Conservation (phyloP, 306 rosid species). For the Datisca glomerata region DNA sequence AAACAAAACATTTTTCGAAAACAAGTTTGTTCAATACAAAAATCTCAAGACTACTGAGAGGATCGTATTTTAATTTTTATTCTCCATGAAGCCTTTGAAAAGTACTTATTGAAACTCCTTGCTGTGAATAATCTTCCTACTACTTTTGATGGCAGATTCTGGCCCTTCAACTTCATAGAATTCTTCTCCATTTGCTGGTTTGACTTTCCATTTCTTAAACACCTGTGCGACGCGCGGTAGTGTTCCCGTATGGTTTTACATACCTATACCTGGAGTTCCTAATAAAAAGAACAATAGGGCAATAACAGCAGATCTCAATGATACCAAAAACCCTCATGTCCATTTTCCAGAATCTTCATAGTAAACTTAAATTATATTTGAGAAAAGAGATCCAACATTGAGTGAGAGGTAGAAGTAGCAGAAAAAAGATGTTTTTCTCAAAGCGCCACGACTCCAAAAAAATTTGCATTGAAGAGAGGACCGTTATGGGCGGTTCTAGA, state of each 20-base stretch:
- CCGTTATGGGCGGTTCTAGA: too few relatives aligned
- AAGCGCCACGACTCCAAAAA: too few relatives aligned
- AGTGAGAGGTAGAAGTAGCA: slow-evolving; percentile 48
- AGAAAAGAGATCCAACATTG: slow-evolving; percentile 45
- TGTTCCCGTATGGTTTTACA: slow-evolving; percentile 32
- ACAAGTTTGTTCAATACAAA: too few relatives aligned
- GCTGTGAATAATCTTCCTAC: slow-evolving; percentile 42
- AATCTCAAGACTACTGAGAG: too few relatives aligned
- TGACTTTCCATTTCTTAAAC: slow-evolving; percentile 29
- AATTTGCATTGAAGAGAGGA: too few relatives aligned
- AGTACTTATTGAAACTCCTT: slow-evolving; percentile 21
- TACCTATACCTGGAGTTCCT: slow-evolving; percentile 22
- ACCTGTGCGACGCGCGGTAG: slow-evolving; percentile 34
- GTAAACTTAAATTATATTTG: slow-evolving; percentile 39
- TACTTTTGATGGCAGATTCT: slow-evolving; percentile 42
- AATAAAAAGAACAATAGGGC: slow-evolving; percentile 25
- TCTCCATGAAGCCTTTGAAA: too few relatives aligned
- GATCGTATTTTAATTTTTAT: too few relatives aligned
- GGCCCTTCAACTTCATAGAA: slow-evolving; percentile 41
- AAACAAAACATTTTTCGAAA: too few relatives aligned
- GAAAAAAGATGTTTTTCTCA: slow-evolving; percentile 33
- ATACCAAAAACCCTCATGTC: slow-evolving; percentile 33
- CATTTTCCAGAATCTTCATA: slow-evolving; percentile 38
- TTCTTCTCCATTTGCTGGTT: slow-evolving; percentile 1
- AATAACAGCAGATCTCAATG: slow-evolving; percentile 30